Conservation (phyloP, 768 basidiomycete species). For the Sistotremastrum niveocremeum region DNA sequence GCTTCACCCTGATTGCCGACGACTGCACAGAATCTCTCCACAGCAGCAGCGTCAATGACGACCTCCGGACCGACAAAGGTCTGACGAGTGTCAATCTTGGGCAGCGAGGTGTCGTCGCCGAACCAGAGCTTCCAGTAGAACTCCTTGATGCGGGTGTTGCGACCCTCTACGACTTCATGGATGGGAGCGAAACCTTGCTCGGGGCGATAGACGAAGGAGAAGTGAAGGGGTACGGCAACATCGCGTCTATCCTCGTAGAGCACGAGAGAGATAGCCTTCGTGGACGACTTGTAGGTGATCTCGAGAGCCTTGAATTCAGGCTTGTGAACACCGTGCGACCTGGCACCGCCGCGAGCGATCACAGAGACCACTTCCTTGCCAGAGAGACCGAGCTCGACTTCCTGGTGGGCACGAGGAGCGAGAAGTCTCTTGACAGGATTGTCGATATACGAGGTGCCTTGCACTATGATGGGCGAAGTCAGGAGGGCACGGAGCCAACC, state of each 20-base stretch:
- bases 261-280: conserved; percentile 51
- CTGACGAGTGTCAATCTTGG: conserved; percentile 66
- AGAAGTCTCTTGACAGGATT: conserved; percentile 85
- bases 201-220: conserved; percentile 80
- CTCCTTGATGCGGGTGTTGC: conserved; percentile 85
- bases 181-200: conserved; percentile 84
- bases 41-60: conserved; percentile 55
- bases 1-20: conserved; percentile 87
- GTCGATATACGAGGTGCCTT: conserved; percentile 72
- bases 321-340: conserved; percentile 66
- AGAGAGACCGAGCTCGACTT: conserved; percentile 22
- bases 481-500: conserved; percentile 82
- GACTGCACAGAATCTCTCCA: conserved; percentile 85
- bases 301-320: conserved; percentile 72
- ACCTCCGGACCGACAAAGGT: conserved; percentile 83
- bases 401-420: conserved; percentile 67
- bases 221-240: conserved; percentile 60
- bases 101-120: conserved; percentile 68
- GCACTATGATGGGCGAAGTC: conserved; percentile 71
- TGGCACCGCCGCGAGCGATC: conserved; percentile 60
- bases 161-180: conserved; percentile 71
- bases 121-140: conserved; percentile 99
- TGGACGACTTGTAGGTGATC: conserved; percentile 40
- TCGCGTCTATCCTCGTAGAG: conserved; percentile 75
- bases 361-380: conserved; percentile 41